phyloP scores from a whole-genome alignment of 1,139 yeast species.

The Candida sp. region DNA sequence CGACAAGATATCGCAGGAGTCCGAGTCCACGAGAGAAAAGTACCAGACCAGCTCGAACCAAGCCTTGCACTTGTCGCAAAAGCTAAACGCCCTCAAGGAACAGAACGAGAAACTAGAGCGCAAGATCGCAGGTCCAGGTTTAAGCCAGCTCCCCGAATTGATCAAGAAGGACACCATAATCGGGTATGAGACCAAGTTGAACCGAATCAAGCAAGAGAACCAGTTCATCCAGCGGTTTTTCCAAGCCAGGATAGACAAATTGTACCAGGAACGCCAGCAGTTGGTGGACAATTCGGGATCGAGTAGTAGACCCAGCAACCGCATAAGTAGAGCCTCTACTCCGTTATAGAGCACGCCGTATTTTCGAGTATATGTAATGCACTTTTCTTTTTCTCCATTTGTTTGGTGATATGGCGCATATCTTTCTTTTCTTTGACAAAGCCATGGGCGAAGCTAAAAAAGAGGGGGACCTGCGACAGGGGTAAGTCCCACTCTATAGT shows the following conservation, averaged over 20 bases:
- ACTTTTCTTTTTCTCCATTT: neutral
- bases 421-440: too few relatives aligned
- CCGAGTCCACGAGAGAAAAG: constrained; percentile 45
- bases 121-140: constrained; percentile 49
- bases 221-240: constrained; percentile 31
- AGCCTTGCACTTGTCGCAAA: constrained; percentile 56
- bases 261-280: constrained; percentile 43
- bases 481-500: too few relatives aligned
- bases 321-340: constrained; percentile 45
- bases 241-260: constrained; percentile 36
- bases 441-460: too few relatives aligned
- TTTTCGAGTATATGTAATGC: neutral
- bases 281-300: constrained; percentile 35
- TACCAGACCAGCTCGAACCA: constrained; percentile 59
- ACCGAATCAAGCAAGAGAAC: constrained; percentile 34
- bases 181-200: constrained; percentile 30
- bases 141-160: constrained; percentile 42
- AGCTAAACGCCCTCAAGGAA: constrained; percentile 30
- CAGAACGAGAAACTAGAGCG: constrained; percentile 30
- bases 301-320: constrained; percentile 36
- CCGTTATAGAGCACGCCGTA: constrained; percentile 25
- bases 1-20: constrained; percentile 29
- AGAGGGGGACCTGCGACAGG: too few relatives aligned
- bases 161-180: constrained; percentile 39
- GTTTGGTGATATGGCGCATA: too few relatives aligned